Base-by-base conservation (phyloP, 345 rosid genomes). In the Eucalyptus curtisii region DNA sequence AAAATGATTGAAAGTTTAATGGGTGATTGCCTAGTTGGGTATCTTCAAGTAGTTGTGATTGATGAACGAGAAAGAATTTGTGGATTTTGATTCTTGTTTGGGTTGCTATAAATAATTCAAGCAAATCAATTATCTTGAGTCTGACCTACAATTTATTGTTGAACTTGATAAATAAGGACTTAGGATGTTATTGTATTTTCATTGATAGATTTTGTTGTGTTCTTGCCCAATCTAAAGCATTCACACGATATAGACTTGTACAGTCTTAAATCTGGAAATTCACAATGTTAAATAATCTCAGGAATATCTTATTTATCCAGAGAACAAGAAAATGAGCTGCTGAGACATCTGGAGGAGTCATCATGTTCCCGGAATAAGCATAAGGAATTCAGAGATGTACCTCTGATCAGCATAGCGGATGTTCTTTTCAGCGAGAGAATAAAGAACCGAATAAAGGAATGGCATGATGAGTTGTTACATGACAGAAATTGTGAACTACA, bases 291-390 rank as follows among this genome's bases (percentile, higher is more conserved):
- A 90, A 90, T 93, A 92, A 94, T 95, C 91, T 87, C 98, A 96
- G 99, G 99, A 87, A 88, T 97, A 92, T 95, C 98, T 93, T 97
- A 97, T 95, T 92, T 97, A 93, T 97, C 99, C 94, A 95, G 96
- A 95, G 92, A 92, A 87, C 96, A 93, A 93, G 99, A 96, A 89
- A 93, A 90, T 76, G 94, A 93, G 44, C 95, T 95, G 37, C 87
- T 90, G 85, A 91, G 91, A 89, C 93, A 81, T 57, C 86, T 95
- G 89, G 90, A 93, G 68, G 95, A 89, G 85, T 87, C 85, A 10
- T 88, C 48, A 17, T 90, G 92, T 88, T 89, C 86, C 4, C 81
- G 27, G 15, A 53, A 10, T n/a, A 85, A 90, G 86, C 87, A 80
- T 13, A 89, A 87, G 81, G 94, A 93, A 86, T 82, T 57, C 37